Evolutionary conservation across 306 rosid species (phyloP), one percentile per base, ranked within the genome.

Genomic region (Begonia fuchsioides): DNA sequence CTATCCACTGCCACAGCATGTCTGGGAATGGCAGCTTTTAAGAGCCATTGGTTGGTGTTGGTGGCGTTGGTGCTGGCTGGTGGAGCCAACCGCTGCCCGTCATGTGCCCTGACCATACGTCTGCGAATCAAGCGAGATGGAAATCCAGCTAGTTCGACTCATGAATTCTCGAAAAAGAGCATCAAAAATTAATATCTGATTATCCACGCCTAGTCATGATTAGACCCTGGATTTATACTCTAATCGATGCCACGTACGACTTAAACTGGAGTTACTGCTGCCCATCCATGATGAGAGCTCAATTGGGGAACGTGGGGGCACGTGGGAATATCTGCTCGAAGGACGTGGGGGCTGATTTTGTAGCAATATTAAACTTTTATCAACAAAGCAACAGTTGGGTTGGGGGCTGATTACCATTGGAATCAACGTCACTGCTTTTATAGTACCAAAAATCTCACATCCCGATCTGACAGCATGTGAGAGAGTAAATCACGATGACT

Each of bases 61-160:
- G 67, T 54, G 53, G 55, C 55, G 45, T 41, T 11, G 12, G 45
- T 41, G 45, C 14, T 41, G 12, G 45, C 14, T 41, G 45, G 45
- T 41, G 45, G 45, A n/a, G 45, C 45, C 45, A 41, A 1, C 14
- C 35, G 7, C 5, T 1, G 32, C 32, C 32, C 32, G 32, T 26
- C 32, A 62, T 49, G 61, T 13, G 32, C 58, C 45, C 53, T 56
- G 46, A 44, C 49, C 58, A n/a, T 11, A 32, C 44, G 4, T 3
- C 10, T 13, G 12, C 9, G 13, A n/a, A 38, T 5, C 11, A 39
- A 38, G 12, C 16, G n/a, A 5, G 7, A 20, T 12, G 15, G 26
- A 0, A 16, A 10, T 74, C 81, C 93, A 85, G 87, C 93, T 73
- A 81, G 77, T 67, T 43, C 47, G 60, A 64, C 50, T 46, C 35